Base-by-base conservation (phyloP, 306 rosid genomes). In the Alnus glutinosa region DNA sequence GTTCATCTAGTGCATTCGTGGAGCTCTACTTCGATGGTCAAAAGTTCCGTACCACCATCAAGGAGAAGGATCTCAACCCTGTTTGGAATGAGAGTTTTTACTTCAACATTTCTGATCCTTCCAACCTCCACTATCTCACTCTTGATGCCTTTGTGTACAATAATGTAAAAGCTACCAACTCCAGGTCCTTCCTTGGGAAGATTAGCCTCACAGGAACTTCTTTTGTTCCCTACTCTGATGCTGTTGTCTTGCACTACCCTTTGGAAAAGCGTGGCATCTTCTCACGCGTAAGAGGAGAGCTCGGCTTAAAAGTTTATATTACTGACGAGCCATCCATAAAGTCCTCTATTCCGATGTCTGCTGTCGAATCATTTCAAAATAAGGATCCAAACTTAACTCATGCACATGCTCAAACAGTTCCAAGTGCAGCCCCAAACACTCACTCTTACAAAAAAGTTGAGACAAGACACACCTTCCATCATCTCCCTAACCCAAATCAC, bases 81-180 rank as follows among this genome's bases (percentile, higher is more conserved):
- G 91, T 89, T 85, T 93, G 98, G 98, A 88, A 89, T 32, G 98
- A 93, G 82, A 89, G 88, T 66, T 88, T 89, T 88, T 89, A 87
- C 89, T 93, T 93, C 90, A 91, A 89, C 67, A 85, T 93, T 48
- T 87, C 97, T 18, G 92, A 93, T 79, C 98, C 98, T 83, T 80
- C 91, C 7, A 91, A 83, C 80, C 90, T 93, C 54, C 92, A 82
- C 69, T 82, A 64, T 73, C 98, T 91, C 79, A 69, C 87, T 75
- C 94, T 93, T 77, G 93, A 93, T 50, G 97, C 66, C 81, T 83
- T 82, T 83, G 76, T 91, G 83, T 87, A 88, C 84, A 82, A 85
- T 73, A 81, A 89, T 70, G 66, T 80, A n/a, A 86, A 61, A 77
- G 89, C 81, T 71, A 79, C 93, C 15, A 85, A 84, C 79, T 79